These are phyloP conservation scores for Elongisporangium undulatum DNA, from an alignment of 352 stramenopile genomes.

Conservation along the genomic window DNA sequence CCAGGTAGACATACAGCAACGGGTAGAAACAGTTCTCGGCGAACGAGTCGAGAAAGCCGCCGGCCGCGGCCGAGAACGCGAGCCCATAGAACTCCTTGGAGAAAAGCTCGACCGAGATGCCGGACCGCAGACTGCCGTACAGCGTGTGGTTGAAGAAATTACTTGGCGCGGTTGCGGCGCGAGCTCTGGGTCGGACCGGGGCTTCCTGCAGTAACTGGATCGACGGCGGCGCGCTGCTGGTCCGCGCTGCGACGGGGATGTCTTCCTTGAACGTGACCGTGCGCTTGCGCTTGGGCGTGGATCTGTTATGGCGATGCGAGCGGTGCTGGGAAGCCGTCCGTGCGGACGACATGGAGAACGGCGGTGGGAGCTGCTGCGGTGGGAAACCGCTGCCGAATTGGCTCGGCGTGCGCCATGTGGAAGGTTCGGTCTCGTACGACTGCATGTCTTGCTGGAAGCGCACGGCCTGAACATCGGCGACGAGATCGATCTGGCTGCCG, in stretches of 20 bases:
- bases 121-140: constrained; percentile 60
- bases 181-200: constrained; percentile 21
- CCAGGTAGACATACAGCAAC: constrained; percentile 54
- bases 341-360: neutral
- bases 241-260: constrained; percentile 48
- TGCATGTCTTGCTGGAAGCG: constrained; percentile 10
- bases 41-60: constrained; percentile 67
- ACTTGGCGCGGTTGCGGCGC: constrained; percentile 43
- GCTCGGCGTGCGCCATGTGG: neutral
- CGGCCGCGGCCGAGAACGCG: constrained; percentile 43
- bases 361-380: constrained; percentile 1
- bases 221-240: constrained; percentile 54
- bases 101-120: constrained; percentile 50
- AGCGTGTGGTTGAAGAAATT: constrained; percentile 74
- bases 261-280: constrained; percentile 59
- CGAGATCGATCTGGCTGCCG: constrained; percentile 6
- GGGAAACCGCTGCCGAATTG: neutral
- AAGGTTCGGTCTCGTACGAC: constrained; percentile 1
- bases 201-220: constrained; percentile 63
- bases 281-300: constrained; percentile 31
- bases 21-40: constrained; percentile 58
- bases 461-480: constrained; percentile 10
- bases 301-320: constrained; percentile 6
- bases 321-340: neutral
- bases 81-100: constrained; percentile 59